These are phyloP conservation scores for Liquidambar formosana DNA, from an alignment of 164 flowering plant genomes.

Conservation along the genomic window DNA sequence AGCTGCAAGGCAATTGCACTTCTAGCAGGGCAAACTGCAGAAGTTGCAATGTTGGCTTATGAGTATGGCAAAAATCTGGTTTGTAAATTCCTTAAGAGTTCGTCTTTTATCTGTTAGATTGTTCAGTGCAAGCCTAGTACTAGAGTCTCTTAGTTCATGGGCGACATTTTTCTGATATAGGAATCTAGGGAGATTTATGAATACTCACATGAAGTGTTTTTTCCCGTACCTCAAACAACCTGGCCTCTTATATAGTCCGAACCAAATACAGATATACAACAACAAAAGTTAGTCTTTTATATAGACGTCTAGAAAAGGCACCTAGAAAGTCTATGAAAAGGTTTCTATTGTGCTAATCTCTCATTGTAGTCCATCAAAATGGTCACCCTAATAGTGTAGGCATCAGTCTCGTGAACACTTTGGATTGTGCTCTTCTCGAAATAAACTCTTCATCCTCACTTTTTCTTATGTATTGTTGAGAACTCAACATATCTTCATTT, in stretches of 20 bases:
- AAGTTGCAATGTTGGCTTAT: slow-evolving; percentile 79
- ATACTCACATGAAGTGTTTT: neutral
- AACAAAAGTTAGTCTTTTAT: too few species aligned
- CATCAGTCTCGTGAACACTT: too few species aligned
- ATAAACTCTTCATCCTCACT: too few species aligned
- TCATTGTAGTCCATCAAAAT: too few species aligned
- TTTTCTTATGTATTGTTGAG: too few species aligned
- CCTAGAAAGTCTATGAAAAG: too few species aligned
- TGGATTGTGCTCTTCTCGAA: too few species aligned
- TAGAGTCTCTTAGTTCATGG: neutral
- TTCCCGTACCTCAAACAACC: neutral
- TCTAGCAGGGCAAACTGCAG: slow-evolving; percentile 90
- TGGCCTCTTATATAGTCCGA: neutral
- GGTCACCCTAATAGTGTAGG: too few species aligned
- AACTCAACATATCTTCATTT: too few species aligned
- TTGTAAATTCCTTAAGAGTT: slow-evolving; percentile 19
- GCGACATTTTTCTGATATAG: neutral
- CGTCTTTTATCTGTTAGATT: neutral
- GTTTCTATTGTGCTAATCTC: too few species aligned
- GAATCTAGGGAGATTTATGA: neutral
- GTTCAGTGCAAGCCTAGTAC: neutral
- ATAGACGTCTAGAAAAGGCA: too few species aligned
- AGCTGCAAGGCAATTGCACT: slow-evolving; percentile 94
- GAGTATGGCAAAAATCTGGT: slow-evolving; percentile 97
- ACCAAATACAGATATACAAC: too few species aligned